Base-by-base conservation (phyloP, 768 basidiomycete genomes). In the Rhizopogon salebrosus region DNA sequence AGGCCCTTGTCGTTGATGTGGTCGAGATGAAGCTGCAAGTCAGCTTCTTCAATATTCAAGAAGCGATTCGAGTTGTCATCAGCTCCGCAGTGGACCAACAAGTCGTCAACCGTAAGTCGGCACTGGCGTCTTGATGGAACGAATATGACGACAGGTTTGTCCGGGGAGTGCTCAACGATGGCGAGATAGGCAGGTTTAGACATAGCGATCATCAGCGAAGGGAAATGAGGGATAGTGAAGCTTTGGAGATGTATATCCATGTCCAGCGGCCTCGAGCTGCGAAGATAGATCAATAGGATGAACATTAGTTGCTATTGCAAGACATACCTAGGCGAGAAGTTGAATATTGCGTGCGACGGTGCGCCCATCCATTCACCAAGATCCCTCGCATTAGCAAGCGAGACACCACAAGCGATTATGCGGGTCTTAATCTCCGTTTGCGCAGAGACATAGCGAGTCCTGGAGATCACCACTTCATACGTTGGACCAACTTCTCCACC, bases 331-430 rank as follows among this genome's bases (percentile, higher is more conserved):
- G 95, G 94, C 0, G 94, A 87, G 70, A 99, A 97, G 73, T 98
- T 99, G 84, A 98, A 99, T 59, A 97, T 90, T 2, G 89, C 90
- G 64, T 97, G 94, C 3, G 89, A 85, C 1, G 88, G 87, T 0
- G 89, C 93, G 31, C 94, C 95, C 70, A 99, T 92, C 97, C 97
- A 99, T 63, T 98, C 94, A 23, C 95, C 94, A 0, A 99, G 76
- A 66, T 98, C 97, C 16, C 92, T 80, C 2, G 95, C 95, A 62
- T 98, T 98, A 18, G 97, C 92, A 14, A 99, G 78, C 1, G 95
- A 97, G 1, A 97, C 95, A 55, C 92, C 88, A 60, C 92, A 94
- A 0, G 93, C 95, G 38, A 99, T 92, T 52, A 98, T 89, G 31
- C 97, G 84, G 0, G 95, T 98, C 71, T 92, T 91, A 62, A 84